Evolutionary conservation across 1,284 basidiomycete species (phyloP).

Genomic region (Ustilago crameri): DNA sequence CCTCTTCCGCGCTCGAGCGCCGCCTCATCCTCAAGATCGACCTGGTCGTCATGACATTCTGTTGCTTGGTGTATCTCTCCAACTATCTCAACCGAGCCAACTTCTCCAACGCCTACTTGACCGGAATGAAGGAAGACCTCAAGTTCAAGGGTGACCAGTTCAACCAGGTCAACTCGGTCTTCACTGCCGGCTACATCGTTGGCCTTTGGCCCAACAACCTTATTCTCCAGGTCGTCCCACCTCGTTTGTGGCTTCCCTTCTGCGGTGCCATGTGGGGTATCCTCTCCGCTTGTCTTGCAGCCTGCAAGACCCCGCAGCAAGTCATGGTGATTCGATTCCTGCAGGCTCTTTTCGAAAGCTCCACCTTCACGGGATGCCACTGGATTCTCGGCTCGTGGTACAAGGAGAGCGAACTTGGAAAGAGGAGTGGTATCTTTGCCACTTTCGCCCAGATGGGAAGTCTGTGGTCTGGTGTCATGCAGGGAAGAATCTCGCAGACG

Average conservation of each 20-base stretch:
- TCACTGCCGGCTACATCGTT: slow-evolving; percentile 65
- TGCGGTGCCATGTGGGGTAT: slow-evolving; percentile 59
- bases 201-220: slow-evolving; percentile 62
- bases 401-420: slow-evolving; percentile 76
- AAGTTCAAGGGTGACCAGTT: slow-evolving; percentile 77
- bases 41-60: slow-evolving; percentile 51
- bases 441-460: slow-evolving; percentile 74
- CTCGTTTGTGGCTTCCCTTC: slow-evolving; percentile 54
- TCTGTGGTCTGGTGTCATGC: slow-evolving; percentile 77
- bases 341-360: slow-evolving; percentile 78
- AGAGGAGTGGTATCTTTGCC: slow-evolving; percentile 78
- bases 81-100: slow-evolving; percentile 56
- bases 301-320: slow-evolving; percentile 67
- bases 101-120: slow-evolving; percentile 73
- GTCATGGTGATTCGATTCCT: slow-evolving; percentile 80
- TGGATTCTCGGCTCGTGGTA: slow-evolving; percentile 82
- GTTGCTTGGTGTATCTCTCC: slow-evolving; percentile 37
- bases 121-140: slow-evolving; percentile 83
- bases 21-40: slow-evolving; percentile 51
- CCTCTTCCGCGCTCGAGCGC: slow-evolving; percentile 36
- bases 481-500: slow-evolving; percentile 75
- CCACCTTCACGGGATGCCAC: slow-evolving; percentile 70
- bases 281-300: slow-evolving; percentile 40
- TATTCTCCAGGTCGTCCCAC: slow-evolving; percentile 61
- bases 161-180: slow-evolving; percentile 72